Evolutionary conservation across 2,329 filamentous ascomycete genomes (phyloP).

Genomic region (Venturia oleaginea): DNA sequence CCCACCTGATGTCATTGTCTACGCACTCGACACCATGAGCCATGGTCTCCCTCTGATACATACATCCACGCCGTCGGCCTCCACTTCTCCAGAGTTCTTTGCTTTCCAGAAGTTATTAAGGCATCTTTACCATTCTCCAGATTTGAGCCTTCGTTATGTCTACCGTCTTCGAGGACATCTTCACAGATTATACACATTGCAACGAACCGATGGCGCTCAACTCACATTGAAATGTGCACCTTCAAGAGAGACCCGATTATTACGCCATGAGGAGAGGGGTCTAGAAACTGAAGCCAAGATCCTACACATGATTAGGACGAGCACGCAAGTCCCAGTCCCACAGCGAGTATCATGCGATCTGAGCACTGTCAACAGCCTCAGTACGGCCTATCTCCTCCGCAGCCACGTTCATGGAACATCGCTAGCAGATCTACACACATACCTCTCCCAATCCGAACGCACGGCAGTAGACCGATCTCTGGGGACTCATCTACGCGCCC

Average conservation of each 20-base stretch:
- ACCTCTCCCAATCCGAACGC: constrained; percentile 28
- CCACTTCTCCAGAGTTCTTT: constrained; percentile 9
- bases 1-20: constrained; percentile 8
- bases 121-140: constrained; percentile 10
- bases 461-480: constrained; percentile 31
- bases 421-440: constrained; percentile 24
- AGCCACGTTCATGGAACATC: constrained; percentile 26
- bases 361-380: constrained; percentile 13
- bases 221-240: constrained; percentile 35
- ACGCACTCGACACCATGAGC: not conserved
- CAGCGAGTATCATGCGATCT: constrained; percentile 31
- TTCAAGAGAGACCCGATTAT: constrained; percentile 27
- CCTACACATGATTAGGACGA: constrained; percentile 29
- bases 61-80: not conserved
- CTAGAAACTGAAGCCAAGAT: constrained; percentile 31
- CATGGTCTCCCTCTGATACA: constrained; percentile 2
- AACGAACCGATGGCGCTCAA: constrained; percentile 29
- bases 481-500: constrained; percentile 31
- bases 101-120: constrained; percentile 12
- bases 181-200: constrained; percentile 32
- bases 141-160: constrained; percentile 25
- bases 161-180: constrained; percentile 28
- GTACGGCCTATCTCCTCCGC: constrained; percentile 27
- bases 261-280: constrained; percentile 35
- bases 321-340: constrained; percentile 29